Evolutionary conservation across 441 rosid species (phyloP).

Genomic region (Rhodomyrtus psidioides): DNA sequence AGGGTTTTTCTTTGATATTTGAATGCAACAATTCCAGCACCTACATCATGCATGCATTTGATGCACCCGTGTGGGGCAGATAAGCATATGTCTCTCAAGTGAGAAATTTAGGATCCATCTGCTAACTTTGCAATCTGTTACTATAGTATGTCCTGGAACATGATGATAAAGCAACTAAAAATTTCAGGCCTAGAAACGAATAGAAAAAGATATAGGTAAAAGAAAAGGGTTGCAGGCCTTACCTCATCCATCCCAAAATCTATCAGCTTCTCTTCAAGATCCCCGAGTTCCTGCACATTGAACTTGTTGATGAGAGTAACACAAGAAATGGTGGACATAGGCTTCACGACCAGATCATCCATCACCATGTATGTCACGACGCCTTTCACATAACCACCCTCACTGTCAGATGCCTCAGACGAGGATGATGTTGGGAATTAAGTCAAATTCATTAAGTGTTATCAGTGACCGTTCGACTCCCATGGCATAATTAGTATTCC

Average conservation of each 20-base stretch:
- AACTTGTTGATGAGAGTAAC: conserved; percentile 11
- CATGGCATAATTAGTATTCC: no score
- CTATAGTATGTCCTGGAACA: not conserved
- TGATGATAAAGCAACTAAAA: not conserved
- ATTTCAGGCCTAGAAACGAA: not conserved
- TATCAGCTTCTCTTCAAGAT: conserved; percentile 5
- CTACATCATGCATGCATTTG: not conserved
- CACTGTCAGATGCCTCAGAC: not conserved
- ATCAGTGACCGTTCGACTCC: no score
- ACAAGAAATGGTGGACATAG: not conserved
- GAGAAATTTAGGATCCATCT: not conserved
- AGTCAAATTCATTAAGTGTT: no score
- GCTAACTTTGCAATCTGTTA: not conserved
- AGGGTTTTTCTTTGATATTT: not conserved
- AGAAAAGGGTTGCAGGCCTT: not conserved
- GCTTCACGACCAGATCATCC: not conserved
- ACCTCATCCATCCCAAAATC: conserved; percentile 9
- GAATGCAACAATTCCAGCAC: not conserved
- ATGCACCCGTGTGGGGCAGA: not conserved
- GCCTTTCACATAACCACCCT: not conserved
- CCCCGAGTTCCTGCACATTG: conserved; percentile 1
- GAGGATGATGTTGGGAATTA: no score
- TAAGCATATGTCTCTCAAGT: not conserved
- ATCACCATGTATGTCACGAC: not conserved
- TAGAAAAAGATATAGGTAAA: not conserved